Base-by-base conservation (phyloP, 441 rosid species). In the Hypseocharis bilobata region DNA sequence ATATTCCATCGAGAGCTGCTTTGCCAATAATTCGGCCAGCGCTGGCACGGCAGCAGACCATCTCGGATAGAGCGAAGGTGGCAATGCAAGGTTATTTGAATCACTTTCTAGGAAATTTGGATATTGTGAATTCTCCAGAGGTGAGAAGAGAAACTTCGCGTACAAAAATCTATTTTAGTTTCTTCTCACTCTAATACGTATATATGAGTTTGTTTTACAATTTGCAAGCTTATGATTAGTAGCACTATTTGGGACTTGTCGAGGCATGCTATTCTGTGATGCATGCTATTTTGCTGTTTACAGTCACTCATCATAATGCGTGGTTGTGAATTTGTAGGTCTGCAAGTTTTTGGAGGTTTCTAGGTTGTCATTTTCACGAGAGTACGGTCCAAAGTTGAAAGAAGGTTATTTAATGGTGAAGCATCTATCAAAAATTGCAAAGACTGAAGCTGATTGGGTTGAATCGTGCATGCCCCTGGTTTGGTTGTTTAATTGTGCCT, bases 331-430 rank as follows among this genome's bases (percentile, higher is more conserved):
- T 70, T n/a, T 75, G 69, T 69, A 95, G 99, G 99, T 95, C 61
- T 95, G 99, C 88, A 91, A 85, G 82, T 95, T 95, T 78, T 73
- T 95, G 88, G 98, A 95, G 86, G 99, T 89, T 64, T 95, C 99
- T 58, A 89, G 79, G 78, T 71, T 95, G 86, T 95, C 98, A 67
- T 92, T 95, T 76, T 81, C 83, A 70, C 91, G 89, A 10, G 97
- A 95, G 80, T 95, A 92, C 82, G 99, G 99, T 49, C 88, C 97
- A 62, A 95, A 95, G 83, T 83, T 92, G 79, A 95, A 85, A 82
- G 99, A 95, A 85, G 99, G 87, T 60, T 87, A 80, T 64, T 83
- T 95, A 66, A 86, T 88, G 98, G 97, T 80, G 65, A 92, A 81
- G 78, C 99, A 95, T 80, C 84, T 95, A 63, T 96, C 98, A 20